Percentiles rank a stretch among this genome's conserved stretches.
Conservation (phyloP, 352 stramenopile species). For the Globisporangium orthogonon region DNA sequence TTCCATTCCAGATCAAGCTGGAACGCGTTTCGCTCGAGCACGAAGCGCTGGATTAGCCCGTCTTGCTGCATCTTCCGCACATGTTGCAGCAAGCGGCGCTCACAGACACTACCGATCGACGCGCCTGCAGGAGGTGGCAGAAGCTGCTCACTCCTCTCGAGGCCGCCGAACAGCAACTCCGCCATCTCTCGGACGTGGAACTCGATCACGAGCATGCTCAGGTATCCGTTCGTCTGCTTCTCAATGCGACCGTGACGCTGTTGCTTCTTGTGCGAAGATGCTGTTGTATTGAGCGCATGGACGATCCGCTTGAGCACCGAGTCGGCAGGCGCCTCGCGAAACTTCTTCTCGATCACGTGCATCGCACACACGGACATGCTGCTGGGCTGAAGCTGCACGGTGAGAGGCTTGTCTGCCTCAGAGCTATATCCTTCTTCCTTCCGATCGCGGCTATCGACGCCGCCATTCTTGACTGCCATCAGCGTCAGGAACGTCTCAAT, state of each 20-base stretch:
- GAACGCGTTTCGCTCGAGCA: conserved; percentile 44
- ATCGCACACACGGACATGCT: conserved; percentile 52
- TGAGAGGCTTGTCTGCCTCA: conserved; percentile 4
- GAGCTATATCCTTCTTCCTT: neutral
- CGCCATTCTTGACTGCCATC: conserved; percentile 30
- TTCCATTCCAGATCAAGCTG: conserved; percentile 38
- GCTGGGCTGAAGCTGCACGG: conserved; percentile 29
- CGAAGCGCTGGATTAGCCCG: conserved; percentile 50
- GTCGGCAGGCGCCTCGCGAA: conserved; percentile 23
- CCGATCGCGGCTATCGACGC: neutral
- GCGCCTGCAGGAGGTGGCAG: neutral
- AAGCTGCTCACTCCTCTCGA: conserved; percentile 11
- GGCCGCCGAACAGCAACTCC: conserved; percentile 14
- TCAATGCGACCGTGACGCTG: conserved; percentile 17
- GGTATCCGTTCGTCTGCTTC: conserved; percentile 51
- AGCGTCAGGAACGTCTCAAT: conserved; percentile 79
- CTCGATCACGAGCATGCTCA: conserved; percentile 38
- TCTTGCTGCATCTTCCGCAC: conserved; percentile 43
- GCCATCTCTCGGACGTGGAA: conserved; percentile 60
- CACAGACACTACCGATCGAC: conserved; percentile 20
- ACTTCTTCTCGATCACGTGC: conserved; percentile 45
- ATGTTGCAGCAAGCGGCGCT: conserved; percentile 44
- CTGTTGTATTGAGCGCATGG: conserved; percentile 6
- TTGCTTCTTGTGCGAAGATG: neutral
- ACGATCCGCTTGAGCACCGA: conserved; percentile 35